Evolutionary conservation across 2,329 filamentous ascomycete genomes (phyloP), one percentile per base, ranked within the genome.

Genomic region (Penicillium palitans): DNA sequence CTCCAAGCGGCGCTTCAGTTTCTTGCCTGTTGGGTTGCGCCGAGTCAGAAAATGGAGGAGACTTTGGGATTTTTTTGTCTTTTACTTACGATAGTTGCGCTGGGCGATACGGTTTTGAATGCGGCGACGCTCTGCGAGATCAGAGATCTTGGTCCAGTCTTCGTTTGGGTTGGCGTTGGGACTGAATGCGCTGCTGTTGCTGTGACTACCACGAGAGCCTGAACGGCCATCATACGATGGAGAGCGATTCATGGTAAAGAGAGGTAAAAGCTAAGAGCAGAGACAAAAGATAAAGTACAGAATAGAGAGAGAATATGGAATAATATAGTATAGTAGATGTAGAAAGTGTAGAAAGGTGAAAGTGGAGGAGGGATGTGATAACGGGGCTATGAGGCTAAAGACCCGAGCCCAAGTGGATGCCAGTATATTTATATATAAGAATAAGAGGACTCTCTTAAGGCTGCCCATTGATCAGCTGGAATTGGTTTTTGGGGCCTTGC

Each of bases 91-190:
- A 81, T 97, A 97, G 81, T 96, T 96, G 71, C 93, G 89, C 80
- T 98, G 93, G 67, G 93, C 93, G 83, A 98, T 97, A 68, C 93
- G 88, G 80, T 98, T 98, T 79, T 98, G 93, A 80, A 97, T 96
- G 73, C 93, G 86, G 70, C 93, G 84, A 72, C 95, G 88, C 80
- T 98, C 93, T 52, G 93, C 93, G 60, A 98, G 87, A 77, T 98
- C 93, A 58, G 93, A 96, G 75, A 98, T 96, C 86, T 97, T 96
- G 73, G 93, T 97, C 93, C 93, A 98, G 80, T 98, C 93, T 80
- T 98, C 93, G 72, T 97, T 93, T 55, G 93, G 90, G 76, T 96
- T 96, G 69, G 93, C 93, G 64, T 91, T 96, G 70, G 89, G 90
- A 79, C 91, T 96, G 82, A 96, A 96, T 68, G 93, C 93, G 79